Evolutionary conservation across 495 filamentous ascomycete species (phyloP), one percentile per base, ranked within the genome.

Genomic region (Monascus purpureus): DNA sequence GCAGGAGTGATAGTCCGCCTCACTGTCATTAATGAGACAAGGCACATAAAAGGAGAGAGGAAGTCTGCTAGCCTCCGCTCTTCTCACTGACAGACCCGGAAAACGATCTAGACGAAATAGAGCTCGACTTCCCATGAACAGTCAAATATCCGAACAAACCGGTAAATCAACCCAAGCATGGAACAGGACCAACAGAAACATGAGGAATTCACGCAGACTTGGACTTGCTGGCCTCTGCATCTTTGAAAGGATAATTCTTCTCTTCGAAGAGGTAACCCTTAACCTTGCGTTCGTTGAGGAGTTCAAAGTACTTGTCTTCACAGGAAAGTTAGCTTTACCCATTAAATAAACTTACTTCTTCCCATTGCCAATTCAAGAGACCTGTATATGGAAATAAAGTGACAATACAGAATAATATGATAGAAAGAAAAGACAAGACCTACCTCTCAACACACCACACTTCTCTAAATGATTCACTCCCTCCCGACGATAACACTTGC

Each of bases 401-500:
- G n/a, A n/a, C 26, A 26, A 29, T 29, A 9, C 25, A 9, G 4
- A 17, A 28, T 13, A 32, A 14, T 31, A 28, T 26, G 13, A 37
- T 27, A 17, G 20, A 23, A n/a, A 25, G 14, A 22, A 5, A 18
- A 39, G 8, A 22, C 12, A 35, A 39, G 27, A 50, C 52, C 33
- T 43, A 96, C 90, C 87, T 77, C 92, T 72, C 61, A 94, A 59
- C 48, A 65, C 61, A 46, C 83, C 85, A 59, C 90, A 97, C 65
- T 95, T 97, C 73, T 94, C 88, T 43, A 96, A 57, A 58, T 97
- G 90, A 59, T 96, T 96, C 35, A 94, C 82, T 3, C 90, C 90
- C 60, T 97, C 87, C 36, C 79, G 69, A 48, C 72, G 70, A 67
- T 97, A 97, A 61, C 90, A 97, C 67, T 93, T 94, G 45, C 82